Evolutionary conservation across 2,329 filamentous ascomycete genomes (phyloP).

Genomic region (Fusarium musae): DNA sequence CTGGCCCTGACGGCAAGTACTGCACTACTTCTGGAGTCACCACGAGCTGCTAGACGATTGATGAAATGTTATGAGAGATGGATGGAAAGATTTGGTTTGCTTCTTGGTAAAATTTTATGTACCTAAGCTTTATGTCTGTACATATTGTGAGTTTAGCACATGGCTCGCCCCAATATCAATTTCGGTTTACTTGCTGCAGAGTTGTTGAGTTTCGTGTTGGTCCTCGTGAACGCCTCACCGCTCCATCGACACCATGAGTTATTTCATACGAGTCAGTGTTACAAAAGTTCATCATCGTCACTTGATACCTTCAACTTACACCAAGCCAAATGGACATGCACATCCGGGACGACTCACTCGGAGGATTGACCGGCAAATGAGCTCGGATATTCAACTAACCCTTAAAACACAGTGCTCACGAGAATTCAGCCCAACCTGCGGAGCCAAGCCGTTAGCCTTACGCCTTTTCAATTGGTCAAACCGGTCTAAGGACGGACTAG

Average conservation of each 20-base stretch:
- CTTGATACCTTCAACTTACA: not conserved
- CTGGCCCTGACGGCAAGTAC: conserved; percentile 37
- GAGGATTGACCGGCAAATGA: not conserved
- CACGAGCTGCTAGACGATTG: conserved; percentile 25
- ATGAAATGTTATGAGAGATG: not conserved
- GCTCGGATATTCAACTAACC: not conserved
- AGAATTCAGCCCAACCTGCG: not conserved
- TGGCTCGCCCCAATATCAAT: not conserved
- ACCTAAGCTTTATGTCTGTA: not conserved
- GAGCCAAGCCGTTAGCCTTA: not conserved
- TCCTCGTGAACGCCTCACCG: not conserved
- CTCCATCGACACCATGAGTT: not conserved
- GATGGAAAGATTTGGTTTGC: not conserved
- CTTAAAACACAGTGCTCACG: not conserved
- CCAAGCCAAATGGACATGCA: not conserved
- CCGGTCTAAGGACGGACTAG: not conserved
- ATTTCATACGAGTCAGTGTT: not conserved
- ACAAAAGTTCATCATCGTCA: not conserved
- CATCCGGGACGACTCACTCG: not conserved
- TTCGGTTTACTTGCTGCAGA: not conserved
- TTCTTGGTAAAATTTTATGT: not conserved
- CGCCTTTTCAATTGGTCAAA: not conserved
- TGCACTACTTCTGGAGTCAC: conserved; percentile 26
- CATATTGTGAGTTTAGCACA: not conserved
- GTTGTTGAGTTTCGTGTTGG: not conserved